Conservation (phyloP, 2,329 filamentous ascomycete species). For the Nothopassalora personata region DNA sequence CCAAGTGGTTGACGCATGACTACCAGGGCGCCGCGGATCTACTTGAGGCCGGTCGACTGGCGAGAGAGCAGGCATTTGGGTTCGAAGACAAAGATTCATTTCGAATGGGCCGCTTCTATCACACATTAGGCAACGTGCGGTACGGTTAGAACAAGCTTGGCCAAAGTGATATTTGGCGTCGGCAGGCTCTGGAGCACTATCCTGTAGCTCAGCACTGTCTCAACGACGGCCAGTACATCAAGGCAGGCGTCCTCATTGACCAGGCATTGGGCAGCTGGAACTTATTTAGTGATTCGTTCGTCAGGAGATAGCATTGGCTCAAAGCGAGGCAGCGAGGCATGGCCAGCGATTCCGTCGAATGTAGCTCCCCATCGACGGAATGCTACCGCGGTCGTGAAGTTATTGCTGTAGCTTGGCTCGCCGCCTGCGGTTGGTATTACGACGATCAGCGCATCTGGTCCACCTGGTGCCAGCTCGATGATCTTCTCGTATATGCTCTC, state of each 20-base stretch:
- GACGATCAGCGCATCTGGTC: constrained; percentile 14
- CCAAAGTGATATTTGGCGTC: constrained; percentile 5
- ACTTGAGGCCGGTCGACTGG: neutral
- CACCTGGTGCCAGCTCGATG: constrained; percentile 19
- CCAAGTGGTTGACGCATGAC: neutral
- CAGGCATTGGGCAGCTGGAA: constrained; percentile 9
- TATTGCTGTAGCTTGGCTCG: constrained; percentile 16
- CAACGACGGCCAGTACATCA: neutral
- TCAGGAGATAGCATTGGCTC: constrained; percentile 8
- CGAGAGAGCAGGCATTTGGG: constrained; percentile 3
- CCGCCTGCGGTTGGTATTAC: constrained; percentile 22
- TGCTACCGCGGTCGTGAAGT: constrained; percentile 15
- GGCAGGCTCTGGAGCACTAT: constrained; percentile 4
- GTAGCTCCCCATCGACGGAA: constrained; percentile 16
- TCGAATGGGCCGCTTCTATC: constrained; percentile 6
- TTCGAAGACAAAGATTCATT: constrained; percentile 1
- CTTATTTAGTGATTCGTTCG: neutral
- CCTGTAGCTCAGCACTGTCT: constrained; percentile 4
- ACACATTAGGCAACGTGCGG: constrained; percentile 8
- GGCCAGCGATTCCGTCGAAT: neutral
- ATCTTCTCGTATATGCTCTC: constrained; percentile 19
- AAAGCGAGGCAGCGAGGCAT: neutral
- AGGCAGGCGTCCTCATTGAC: constrained; percentile 1
- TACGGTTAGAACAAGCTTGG: neutral
- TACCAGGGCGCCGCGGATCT: neutral